Percentiles rank a stretch among this genome's conserved stretches.
These are phyloP conservation scores for Solanum lycopersicoides DNA, from an alignment of 257 asterid species.

Conservation along the genomic window DNA sequence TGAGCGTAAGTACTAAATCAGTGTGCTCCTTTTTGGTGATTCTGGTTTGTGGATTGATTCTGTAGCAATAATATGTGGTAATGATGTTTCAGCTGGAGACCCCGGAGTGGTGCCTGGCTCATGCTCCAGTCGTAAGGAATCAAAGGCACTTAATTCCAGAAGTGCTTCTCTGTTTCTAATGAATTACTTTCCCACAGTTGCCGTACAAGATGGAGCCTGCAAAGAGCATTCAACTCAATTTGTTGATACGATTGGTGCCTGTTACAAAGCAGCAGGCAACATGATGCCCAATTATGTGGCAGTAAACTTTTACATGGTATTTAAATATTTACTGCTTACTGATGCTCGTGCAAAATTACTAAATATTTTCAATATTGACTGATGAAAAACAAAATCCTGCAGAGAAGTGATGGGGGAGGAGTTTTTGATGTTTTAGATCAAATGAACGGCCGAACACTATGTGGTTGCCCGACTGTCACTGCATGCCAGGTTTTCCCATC, in stretches of 20 bases:
- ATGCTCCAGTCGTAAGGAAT: slow-evolving; percentile 84
- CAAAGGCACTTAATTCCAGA: slow-evolving; percentile 71
- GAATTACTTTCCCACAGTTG: slow-evolving; percentile 87
- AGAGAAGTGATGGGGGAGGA: slow-evolving; percentile 99
- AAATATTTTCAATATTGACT: neutral
- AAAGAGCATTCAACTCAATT: slow-evolving; percentile 80
- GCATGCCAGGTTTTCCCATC: slow-evolving; percentile 89
- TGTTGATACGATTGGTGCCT: slow-evolving; percentile 51
- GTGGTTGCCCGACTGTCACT: slow-evolving; percentile 69
- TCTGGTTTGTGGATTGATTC: slow-evolving; percentile 7
- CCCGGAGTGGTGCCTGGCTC: slow-evolving; percentile 72
- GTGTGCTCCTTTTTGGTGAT: neutral
- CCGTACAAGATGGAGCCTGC: slow-evolving; percentile 85
- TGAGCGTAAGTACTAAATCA: slow-evolving; percentile 45
- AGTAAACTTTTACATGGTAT: slow-evolving; percentile 96
- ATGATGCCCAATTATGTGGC: slow-evolving; percentile 82
- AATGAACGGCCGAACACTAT: slow-evolving; percentile 82
- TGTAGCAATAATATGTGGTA: slow-evolving; percentile 8
- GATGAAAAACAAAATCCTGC: slow-evolving; percentile 11
- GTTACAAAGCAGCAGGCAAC: slow-evolving; percentile 84
- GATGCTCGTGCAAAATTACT: neutral
- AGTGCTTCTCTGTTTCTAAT: slow-evolving; percentile 66
- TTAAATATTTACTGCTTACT: neutral
- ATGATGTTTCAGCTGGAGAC: slow-evolving; percentile 75
- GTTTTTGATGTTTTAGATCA: slow-evolving; percentile 71